A percentile compares a stretch with the other conserved stretches of the same genome.
phyloP scores from a whole-genome alignment of 495 filamentous ascomycete species.

The Acidiella bohemica region DNA sequence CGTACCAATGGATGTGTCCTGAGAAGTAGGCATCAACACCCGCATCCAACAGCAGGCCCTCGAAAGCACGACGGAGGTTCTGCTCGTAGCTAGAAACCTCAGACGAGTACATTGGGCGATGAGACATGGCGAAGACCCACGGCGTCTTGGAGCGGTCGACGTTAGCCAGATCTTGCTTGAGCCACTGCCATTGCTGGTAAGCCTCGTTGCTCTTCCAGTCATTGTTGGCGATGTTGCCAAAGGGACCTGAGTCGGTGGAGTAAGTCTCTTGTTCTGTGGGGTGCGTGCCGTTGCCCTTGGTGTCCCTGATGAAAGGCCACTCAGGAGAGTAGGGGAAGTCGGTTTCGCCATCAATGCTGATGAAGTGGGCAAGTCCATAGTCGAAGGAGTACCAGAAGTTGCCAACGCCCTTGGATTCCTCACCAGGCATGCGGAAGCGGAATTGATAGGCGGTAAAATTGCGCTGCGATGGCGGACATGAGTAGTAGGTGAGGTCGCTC shows the following conservation, averaged over 20 bases:
- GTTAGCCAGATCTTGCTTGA: slow-evolving; percentile 14
- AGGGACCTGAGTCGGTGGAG: slow-evolving; percentile 38
- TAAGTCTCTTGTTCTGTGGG: slow-evolving; percentile 34
- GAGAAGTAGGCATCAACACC: slow-evolving; percentile 49
- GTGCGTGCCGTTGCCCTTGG: slow-evolving; percentile 16
- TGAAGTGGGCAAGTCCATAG: slow-evolving; percentile 20
- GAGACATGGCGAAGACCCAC: slow-evolving; percentile 46
- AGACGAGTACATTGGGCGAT: slow-evolving; percentile 47
- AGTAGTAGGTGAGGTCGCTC: slow-evolving; percentile 35
- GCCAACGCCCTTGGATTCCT: slow-evolving; percentile 8
- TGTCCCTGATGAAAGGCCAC: slow-evolving; percentile 7
- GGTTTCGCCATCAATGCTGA: slow-evolving; percentile 17
- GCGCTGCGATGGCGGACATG: slow-evolving; percentile 30
- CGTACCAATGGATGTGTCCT: slow-evolving; percentile 50
- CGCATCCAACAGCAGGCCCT: slow-evolving; percentile 32
- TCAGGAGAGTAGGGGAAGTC: slow-evolving; percentile 14
- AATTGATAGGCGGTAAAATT: slow-evolving; percentile 18
- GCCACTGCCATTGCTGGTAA: slow-evolving; percentile 22
- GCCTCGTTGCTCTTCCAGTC: slow-evolving; percentile 25
- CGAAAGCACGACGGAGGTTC: slow-evolving; percentile 32
- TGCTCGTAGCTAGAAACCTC: slow-evolving; percentile 17
- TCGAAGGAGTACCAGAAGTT: slow-evolving; percentile 23
- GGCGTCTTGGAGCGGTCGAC: slow-evolving; percentile 33
- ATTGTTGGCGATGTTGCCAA: slow-evolving; percentile 32
- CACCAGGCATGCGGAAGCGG: slow-evolving; percentile 20